A percentile compares a stretch with the other conserved stretches of the same genome.
Evolutionary conservation across 2,329 filamentous ascomycete species (phyloP).

Genomic region (Aureobasidium pullulans): DNA sequence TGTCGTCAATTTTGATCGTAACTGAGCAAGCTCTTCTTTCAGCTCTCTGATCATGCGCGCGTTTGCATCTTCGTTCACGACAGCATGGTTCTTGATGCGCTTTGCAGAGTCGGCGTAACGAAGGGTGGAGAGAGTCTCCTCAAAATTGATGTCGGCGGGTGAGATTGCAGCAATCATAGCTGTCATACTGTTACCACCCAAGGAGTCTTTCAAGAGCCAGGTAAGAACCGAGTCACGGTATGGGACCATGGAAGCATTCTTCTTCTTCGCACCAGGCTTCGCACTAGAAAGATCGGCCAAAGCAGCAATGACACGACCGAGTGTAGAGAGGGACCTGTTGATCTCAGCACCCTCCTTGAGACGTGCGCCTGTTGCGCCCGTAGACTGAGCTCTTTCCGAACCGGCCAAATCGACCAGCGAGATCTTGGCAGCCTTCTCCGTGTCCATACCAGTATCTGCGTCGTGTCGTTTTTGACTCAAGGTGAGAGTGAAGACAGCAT

Average conservation of each 20-base stretch:
- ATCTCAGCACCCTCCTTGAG: slow-evolving; percentile 98
- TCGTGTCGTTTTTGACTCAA: slow-evolving; percentile 91
- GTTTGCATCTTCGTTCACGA: slow-evolving; percentile 98
- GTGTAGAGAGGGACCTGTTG: slow-evolving; percentile 90
- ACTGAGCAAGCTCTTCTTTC: slow-evolving; percentile 83
- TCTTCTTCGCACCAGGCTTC: slow-evolving; percentile 78
- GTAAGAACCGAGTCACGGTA: slow-evolving; percentile 96
- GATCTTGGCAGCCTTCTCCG: slow-evolving; percentile 97
- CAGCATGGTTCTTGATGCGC: slow-evolving; percentile 98
- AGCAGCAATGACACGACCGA: slow-evolving; percentile 94
- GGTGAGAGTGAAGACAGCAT: slow-evolving; percentile 95
- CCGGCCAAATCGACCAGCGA: slow-evolving; percentile 95
- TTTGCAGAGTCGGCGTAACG: slow-evolving; percentile 97
- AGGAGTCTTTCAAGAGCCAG: slow-evolving; percentile 92
- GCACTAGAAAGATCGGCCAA: slow-evolving; percentile 82
- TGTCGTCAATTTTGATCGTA: slow-evolving; percentile 71
- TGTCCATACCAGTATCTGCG: slow-evolving; percentile 87
- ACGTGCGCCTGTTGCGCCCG: slow-evolving; percentile 87
- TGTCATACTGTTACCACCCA: slow-evolving; percentile 98
- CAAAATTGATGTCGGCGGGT: slow-evolving; percentile 97
- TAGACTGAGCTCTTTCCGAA: slow-evolving; percentile 94
- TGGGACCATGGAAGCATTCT: slow-evolving; percentile 73
- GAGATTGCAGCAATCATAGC: slow-evolving; percentile 99
- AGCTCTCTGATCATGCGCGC: slow-evolving; percentile 97
- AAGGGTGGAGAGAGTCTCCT: slow-evolving; percentile 91